These are phyloP conservation scores for Mayamaea pseudoterrestris DNA, from an alignment of 108 stramenopile genomes.

Conservation along the genomic window DNA sequence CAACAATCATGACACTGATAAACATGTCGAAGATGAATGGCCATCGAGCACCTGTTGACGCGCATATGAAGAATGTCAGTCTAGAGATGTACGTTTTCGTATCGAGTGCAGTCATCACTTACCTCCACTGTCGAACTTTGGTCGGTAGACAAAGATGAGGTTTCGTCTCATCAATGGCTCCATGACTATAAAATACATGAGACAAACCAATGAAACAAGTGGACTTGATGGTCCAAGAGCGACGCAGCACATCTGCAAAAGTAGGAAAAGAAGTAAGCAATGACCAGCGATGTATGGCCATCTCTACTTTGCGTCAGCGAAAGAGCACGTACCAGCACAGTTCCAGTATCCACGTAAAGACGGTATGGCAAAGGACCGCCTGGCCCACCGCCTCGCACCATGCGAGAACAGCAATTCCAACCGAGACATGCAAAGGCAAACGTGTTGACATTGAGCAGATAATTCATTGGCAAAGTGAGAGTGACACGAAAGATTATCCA, in stretches of 20 bases:
- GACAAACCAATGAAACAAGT: conserved; percentile 55
- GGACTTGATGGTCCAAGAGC: conserved; percentile 72
- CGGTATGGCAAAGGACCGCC: conserved; percentile 74
- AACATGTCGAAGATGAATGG: conserved; percentile 73
- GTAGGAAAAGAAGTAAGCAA: no score
- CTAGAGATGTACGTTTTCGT: not conserved
- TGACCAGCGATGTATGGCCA: no score
- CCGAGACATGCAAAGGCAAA: conserved; percentile 44
- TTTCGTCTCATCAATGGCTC: conserved; percentile 62
- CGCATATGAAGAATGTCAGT: conserved; percentile 68
- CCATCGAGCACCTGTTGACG: conserved; percentile 57
- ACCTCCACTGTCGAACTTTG: conserved; percentile 58
- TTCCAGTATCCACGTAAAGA: conserved; percentile 73
- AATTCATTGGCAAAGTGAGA: conserved; percentile 53
- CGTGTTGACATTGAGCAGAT: conserved; percentile 68
- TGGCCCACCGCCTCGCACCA: conserved; percentile 30
- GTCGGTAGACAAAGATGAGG: conserved; percentile 68
- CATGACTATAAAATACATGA: conserved; percentile 59
- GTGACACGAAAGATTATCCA: conserved; percentile 74
- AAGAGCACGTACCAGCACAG: no score
- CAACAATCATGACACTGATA: conserved; percentile 48
- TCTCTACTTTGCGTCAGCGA: no score
- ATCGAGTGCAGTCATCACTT: conserved; percentile 28
- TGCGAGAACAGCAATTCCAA: conserved; percentile 28
- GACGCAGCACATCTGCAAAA: conserved; percentile 51